Percentiles rank a stretch among this genome's conserved stretches.
phyloP scores from a whole-genome alignment of 306 rosid genomes.

The Trifolium subterraneum region DNA sequence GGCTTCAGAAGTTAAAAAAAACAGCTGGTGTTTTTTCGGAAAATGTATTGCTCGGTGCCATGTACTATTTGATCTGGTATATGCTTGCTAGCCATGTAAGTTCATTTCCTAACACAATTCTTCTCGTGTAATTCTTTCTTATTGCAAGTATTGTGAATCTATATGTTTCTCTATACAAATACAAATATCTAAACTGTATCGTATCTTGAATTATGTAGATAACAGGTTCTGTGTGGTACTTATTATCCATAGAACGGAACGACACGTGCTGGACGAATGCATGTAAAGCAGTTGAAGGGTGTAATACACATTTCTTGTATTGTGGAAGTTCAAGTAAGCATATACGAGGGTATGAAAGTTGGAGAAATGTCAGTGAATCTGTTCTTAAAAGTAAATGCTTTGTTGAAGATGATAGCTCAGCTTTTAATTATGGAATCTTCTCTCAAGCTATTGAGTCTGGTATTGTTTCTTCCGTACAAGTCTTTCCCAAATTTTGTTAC shows the following conservation, averaged over 20 bases:
- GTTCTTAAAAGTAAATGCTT: slow-evolving; percentile 60
- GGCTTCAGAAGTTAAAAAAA: slow-evolving; percentile 80
- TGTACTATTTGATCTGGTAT: slow-evolving; percentile 84
- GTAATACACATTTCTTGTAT: slow-evolving; percentile 59
- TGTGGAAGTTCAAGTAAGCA: slow-evolving; percentile 56
- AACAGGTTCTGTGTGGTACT: slow-evolving; percentile 86
- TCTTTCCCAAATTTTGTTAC: slow-evolving; percentile 69
- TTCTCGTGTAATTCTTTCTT: slow-evolving; percentile 29
- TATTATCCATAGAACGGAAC: slow-evolving; percentile 76
- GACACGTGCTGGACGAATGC: slow-evolving; percentile 77
- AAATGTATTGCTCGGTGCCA: slow-evolving; percentile 84
- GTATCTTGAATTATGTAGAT: slow-evolving; percentile 51
- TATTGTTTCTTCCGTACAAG: slow-evolving; percentile 58
- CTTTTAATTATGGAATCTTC: slow-evolving; percentile 81
- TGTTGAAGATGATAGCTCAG: slow-evolving; percentile 24
- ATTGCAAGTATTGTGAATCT: too few relatives aligned
- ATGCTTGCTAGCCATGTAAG: slow-evolving; percentile 93
- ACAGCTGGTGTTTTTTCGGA: slow-evolving; percentile 86
- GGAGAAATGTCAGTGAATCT: slow-evolving; percentile 54
- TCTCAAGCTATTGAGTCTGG: slow-evolving; percentile 59
- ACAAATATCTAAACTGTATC: too few relatives aligned
- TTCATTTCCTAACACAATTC: neutral
- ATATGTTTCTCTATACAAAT: too few relatives aligned
- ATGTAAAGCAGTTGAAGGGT: slow-evolving; percentile 48
- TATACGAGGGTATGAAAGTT: slow-evolving; percentile 48